Conservation (phyloP, 192 early-diverging fungal species). For the Phycomyces blakesleeanus region DNA sequence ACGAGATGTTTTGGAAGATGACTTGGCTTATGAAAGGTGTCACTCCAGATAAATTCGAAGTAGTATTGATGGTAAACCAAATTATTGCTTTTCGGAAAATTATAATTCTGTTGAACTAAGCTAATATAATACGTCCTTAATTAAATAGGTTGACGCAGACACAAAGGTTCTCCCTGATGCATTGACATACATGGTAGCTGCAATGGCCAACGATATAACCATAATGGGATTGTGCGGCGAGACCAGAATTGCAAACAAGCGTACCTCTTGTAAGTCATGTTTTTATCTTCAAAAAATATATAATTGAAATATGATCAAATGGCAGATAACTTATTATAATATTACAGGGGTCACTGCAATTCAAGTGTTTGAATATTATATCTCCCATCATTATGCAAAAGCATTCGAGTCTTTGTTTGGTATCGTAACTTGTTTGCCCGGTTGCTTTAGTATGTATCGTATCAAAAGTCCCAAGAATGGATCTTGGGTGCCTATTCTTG, state of each 20-base stretch:
- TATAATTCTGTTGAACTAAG: no score
- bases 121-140: no score
- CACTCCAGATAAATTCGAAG: conserved; percentile 79
- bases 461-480: conserved; percentile 74
- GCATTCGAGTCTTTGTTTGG: conserved; percentile 95
- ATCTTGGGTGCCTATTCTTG: conserved; percentile 74
- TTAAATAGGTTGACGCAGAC: conserved; percentile 81
- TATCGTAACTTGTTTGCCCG: conserved; percentile 90
- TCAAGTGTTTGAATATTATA: conserved; percentile 96
- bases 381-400: conserved; percentile 90
- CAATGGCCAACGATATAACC: conserved; percentile 85
- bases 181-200: conserved; percentile 81
- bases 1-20: conserved; percentile 87
- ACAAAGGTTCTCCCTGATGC: conserved; percentile 77
- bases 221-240: conserved; percentile 99
- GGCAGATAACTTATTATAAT: neutral
- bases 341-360: conserved; percentile 68
- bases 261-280: conserved; percentile 60
- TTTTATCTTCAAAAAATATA: neutral
- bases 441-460: conserved; percentile 97
- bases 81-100: neutral
- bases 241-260: conserved; percentile 94
- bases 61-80: conserved; percentile 59
- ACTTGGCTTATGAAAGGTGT: conserved; percentile 72
- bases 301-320: neutral